Evolutionary conservation across 768 basidiomycete species (phyloP).

Genomic region (Kwoniella europaea): DNA sequence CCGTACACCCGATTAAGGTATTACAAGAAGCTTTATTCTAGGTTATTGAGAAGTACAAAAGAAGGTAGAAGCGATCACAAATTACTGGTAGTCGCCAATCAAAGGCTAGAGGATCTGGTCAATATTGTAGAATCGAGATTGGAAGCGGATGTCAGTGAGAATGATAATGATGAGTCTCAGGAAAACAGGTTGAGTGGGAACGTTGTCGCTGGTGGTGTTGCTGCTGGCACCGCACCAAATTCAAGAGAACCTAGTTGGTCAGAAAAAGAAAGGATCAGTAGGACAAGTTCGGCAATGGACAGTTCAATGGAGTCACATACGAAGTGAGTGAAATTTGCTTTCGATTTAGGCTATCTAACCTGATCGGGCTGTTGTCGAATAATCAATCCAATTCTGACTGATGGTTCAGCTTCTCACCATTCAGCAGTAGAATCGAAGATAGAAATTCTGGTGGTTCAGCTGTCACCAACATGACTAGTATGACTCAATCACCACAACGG

Average conservation of each 20-base stretch:
- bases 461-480: constrained; percentile 42
- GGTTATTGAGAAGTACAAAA: constrained; percentile 81
- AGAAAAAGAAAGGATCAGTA: constrained; percentile 45
- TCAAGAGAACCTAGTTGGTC: constrained; percentile 44
- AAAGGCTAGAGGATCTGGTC: constrained; percentile 77
- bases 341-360: not conserved
- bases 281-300: constrained; percentile 44
- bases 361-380: not conserved
- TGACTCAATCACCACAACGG: constrained; percentile 44
- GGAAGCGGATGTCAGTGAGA: constrained; percentile 63
- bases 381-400: constrained; percentile 22
- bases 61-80: constrained; percentile 86
- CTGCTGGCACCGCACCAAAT: constrained; percentile 18
- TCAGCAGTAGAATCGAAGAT: constrained; percentile 50
- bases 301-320: constrained; percentile 47
- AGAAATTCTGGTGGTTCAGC: constrained; percentile 48
- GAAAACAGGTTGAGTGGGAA: not conserved
- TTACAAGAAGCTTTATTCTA: constrained; percentile 86
- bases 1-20: constrained; percentile 85
- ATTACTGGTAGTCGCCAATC: constrained; percentile 76
- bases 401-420: constrained; percentile 47
- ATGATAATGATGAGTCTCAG: constrained; percentile 18
- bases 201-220: constrained; percentile 1
- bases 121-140: constrained; percentile 69
- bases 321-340: constrained; percentile 39